phyloP scores from a whole-genome alignment of 371 early-diverging fungal genomes.

The Apophysomyces trapeziformis region DNA sequence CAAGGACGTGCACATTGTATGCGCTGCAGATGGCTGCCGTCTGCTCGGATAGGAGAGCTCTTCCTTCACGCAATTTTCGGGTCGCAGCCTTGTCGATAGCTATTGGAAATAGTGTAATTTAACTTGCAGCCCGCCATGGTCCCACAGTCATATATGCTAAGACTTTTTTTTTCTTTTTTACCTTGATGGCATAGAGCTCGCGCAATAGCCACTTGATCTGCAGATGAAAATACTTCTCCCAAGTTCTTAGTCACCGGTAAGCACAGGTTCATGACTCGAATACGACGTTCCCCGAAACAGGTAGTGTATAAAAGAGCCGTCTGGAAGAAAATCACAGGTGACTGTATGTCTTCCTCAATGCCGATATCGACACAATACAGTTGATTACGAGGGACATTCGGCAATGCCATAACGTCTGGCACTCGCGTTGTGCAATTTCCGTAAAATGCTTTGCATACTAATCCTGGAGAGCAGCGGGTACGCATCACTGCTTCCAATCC shows the following conservation, averaged over 20 bases:
- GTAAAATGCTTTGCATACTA: slow-evolving; percentile 75
- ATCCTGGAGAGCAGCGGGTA: slow-evolving; percentile 82
- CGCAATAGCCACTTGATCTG: slow-evolving; percentile 75
- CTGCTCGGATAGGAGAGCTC: slow-evolving; percentile 71
- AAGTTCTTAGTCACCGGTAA: slow-evolving; percentile 74
- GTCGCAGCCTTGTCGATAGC: slow-evolving; percentile 71
- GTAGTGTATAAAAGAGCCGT: slow-evolving; percentile 85
- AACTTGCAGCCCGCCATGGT: background rate
- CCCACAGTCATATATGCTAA: no score
- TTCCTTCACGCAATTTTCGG: slow-evolving; percentile 76
- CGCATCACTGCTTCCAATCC: slow-evolving; percentile 91
- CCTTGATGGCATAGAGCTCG: slow-evolving; percentile 71
- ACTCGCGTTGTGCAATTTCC: slow-evolving; percentile 88
- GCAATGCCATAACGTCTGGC: slow-evolving; percentile 83
- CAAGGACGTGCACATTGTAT: slow-evolving; percentile 65
- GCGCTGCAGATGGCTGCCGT: slow-evolving; percentile 66
- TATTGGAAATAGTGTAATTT: slow-evolving; percentile 14
- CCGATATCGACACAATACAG: slow-evolving; percentile 80
- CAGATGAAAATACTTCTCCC: slow-evolving; percentile 70
- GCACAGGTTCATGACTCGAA: slow-evolving; percentile 84
- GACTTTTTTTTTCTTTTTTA: slow-evolving; percentile 21
- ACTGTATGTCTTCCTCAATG: slow-evolving; percentile 75
- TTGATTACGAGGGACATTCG: slow-evolving; percentile 88
- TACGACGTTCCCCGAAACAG: slow-evolving; percentile 75
- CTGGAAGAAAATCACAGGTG: slow-evolving; percentile 79